These are phyloP conservation scores for Stevia rebaudiana DNA, from an alignment of 140 eudicot genomes.

Conservation along the genomic window DNA sequence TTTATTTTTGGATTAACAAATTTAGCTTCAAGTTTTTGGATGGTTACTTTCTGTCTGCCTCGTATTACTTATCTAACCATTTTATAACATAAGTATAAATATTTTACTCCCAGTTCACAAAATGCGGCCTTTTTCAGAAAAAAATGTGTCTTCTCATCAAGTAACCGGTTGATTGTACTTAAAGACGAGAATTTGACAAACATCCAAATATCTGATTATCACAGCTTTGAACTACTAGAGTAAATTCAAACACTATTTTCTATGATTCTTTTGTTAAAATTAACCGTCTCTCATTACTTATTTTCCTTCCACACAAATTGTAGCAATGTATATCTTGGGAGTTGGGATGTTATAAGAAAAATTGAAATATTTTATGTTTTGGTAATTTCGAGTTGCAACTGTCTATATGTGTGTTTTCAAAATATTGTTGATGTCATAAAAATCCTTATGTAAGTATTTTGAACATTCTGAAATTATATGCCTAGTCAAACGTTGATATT, in stretches of 20 bases:
- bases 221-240: not conserved
- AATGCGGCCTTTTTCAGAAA: not conserved
- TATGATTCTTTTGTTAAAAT: not conserved
- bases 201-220: not conserved
- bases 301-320: not conserved
- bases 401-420: not conserved
- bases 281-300: not conserved
- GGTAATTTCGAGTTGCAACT: not conserved
- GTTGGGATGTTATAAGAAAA: no score
- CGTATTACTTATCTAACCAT: not conserved
- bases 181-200: not conserved
- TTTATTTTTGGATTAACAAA: not conserved
- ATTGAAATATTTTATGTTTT: no score
- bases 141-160: not conserved
- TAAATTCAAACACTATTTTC: not conserved
- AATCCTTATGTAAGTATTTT: not conserved
- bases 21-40: not conserved
- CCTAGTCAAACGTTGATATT: not conserved
- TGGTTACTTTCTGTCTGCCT: not conserved
- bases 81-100: not conserved
- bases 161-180: not conserved
- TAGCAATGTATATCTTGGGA: not conserved
- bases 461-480: not conserved
- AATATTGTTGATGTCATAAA: not conserved
- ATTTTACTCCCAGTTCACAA: not conserved